Evolutionary conservation across 352 stramenopile species (phyloP).

Genomic region (Globisporangium radiosum): DNA sequence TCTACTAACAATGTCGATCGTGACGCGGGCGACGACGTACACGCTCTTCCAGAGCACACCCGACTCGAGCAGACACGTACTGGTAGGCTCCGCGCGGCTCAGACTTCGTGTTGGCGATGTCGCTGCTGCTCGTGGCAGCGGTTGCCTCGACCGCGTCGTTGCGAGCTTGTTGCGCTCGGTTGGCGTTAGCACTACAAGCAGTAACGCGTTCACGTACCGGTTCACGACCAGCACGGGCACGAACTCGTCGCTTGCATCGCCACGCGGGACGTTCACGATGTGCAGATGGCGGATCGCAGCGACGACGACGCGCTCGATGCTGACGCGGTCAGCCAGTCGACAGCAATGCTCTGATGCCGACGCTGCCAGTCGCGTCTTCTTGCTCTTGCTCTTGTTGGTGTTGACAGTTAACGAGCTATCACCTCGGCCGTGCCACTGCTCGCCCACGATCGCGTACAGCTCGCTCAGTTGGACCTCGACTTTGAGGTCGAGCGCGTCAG

Average conservation of each 20-base stretch:
- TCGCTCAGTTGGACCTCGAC: slow-evolving; percentile 21
- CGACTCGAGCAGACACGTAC: slow-evolving; percentile 27
- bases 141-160: slow-evolving; percentile 14
- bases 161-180: not conserved
- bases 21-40: slow-evolving; percentile 40
- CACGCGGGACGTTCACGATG: slow-evolving; percentile 28
- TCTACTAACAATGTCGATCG: slow-evolving; percentile 9
- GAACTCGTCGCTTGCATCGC: not conserved
- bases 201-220: slow-evolving; percentile 21
- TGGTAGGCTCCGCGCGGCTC: not conserved
- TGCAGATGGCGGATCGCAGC: slow-evolving; percentile 32
- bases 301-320: slow-evolving; percentile 26
- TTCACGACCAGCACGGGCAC: slow-evolving; percentile 34
- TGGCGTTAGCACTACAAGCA: slow-evolving; percentile 5
- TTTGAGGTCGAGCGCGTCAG: slow-evolving; percentile 16
- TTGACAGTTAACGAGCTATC: not conserved
- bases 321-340: slow-evolving; percentile 12
- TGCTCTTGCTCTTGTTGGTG: not conserved
- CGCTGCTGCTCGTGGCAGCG: slow-evolving; percentile 6
- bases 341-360: not conserved
- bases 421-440: slow-evolving; percentile 5
- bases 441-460: slow-evolving; percentile 19
- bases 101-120: slow-evolving; percentile 11
- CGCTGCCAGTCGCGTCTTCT: not conserved
- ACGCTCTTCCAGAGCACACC: slow-evolving; percentile 47